Evolutionary conservation across 495 filamentous ascomycete genomes (phyloP).

Genomic region (Copromyces sp.): DNA sequence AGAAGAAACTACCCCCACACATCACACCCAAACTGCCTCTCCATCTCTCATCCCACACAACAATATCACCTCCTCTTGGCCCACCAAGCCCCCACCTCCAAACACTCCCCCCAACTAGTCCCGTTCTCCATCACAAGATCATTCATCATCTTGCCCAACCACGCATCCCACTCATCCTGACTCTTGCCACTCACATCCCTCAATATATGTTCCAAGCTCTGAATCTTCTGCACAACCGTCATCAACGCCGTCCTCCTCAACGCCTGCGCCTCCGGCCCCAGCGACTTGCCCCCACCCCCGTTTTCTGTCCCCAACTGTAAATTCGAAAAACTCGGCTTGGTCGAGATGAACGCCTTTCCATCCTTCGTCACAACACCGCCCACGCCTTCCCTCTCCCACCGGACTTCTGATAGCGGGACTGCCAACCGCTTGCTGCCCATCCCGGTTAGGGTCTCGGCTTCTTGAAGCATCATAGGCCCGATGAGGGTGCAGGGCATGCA

Average conservation of each 20-base stretch:
- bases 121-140: slow-evolving; percentile 72
- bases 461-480: slow-evolving; percentile 67
- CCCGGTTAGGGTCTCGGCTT: slow-evolving; percentile 59
- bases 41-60: not conserved
- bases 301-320: slow-evolving; percentile 10
- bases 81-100: slow-evolving; percentile 95
- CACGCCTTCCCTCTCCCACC: slow-evolving; percentile 76
- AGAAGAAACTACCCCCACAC: not conserved
- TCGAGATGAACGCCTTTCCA: slow-evolving; percentile 40
- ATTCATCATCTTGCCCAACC: slow-evolving; percentile 78
- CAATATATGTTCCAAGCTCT: slow-evolving; percentile 73
- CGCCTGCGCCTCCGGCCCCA: slow-evolving; percentile 64
- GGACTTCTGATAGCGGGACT: slow-evolving; percentile 74
- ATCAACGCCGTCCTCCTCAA: slow-evolving; percentile 68
- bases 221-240: slow-evolving; percentile 79
- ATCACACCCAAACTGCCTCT: not conserved
- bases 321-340: slow-evolving; percentile 9
- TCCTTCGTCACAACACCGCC: slow-evolving; percentile 45
- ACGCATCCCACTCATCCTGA: slow-evolving; percentile 85
- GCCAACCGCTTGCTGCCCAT: slow-evolving; percentile 68
- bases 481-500: slow-evolving; percentile 73
- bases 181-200: slow-evolving; percentile 76
- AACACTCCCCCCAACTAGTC: slow-evolving; percentile 73
- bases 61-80: slow-evolving; percentile 49
- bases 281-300: slow-evolving; percentile 23